Conservation (phyloP, 768 basidiomycete genomes). For the Lactarius tabidus region DNA sequence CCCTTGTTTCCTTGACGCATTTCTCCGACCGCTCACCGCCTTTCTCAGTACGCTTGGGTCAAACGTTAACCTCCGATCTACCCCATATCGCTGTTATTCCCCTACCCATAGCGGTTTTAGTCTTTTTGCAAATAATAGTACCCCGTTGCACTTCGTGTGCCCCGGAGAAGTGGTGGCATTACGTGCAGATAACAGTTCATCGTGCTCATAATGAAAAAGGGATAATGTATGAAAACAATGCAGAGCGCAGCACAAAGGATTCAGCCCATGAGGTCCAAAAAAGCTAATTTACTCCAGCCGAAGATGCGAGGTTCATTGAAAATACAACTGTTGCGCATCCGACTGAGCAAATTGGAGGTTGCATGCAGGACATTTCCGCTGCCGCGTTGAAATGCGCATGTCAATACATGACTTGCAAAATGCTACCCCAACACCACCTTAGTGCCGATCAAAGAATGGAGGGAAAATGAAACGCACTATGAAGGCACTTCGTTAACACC, state of each 20-base stretch:
- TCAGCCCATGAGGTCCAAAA: constrained; percentile 3
- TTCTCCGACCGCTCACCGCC: constrained; percentile 17
- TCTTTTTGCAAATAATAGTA: constrained; percentile 1
- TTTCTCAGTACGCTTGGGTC: constrained; percentile 84
- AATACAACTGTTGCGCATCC: constrained; percentile 69
- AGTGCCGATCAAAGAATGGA: constrained; percentile 1
- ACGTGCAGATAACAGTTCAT: constrained; percentile 5
- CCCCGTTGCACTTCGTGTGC: not conserved
- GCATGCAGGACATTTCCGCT: constrained; percentile 93
- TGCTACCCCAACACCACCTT: constrained; percentile 41
- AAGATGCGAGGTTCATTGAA: constrained; percentile 40
- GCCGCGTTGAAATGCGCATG: constrained; percentile 80
- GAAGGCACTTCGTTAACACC: constrained; percentile 85
- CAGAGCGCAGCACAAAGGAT: constrained; percentile 8
- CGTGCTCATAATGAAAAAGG: constrained; percentile 15
- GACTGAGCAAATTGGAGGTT: constrained; percentile 74
- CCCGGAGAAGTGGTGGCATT: not conserved
- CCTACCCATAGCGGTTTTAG: not conserved
- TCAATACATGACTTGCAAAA: constrained; percentile 87
- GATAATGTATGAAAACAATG: constrained; percentile 18
- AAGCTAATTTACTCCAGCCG: not conserved
- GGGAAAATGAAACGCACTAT: constrained; percentile 56
- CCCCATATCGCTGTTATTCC: not conserved
- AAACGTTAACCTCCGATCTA: constrained; percentile 62
- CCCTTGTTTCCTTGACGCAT: constrained; percentile 27